Base-by-base conservation (phyloP, 2,329 filamentous ascomycete species). In the Cytospora piceae region DNA sequence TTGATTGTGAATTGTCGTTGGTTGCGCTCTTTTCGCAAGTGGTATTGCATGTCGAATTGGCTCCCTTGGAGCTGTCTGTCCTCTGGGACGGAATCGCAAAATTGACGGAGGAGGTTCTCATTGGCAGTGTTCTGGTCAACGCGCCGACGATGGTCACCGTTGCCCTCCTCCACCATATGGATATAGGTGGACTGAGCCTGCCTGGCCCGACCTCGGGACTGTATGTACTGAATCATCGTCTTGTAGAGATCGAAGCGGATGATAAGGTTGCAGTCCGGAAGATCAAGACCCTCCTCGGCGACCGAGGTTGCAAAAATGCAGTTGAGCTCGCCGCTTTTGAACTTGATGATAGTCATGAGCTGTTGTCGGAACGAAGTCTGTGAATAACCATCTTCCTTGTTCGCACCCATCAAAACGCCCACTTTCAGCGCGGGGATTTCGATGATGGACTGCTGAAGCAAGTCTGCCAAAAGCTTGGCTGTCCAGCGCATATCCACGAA, bases 191-290 rank as follows among this genome's bases (percentile, higher is more conserved):
- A 98, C 63, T 90, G 84, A 0, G 79, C 76, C 72, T 93, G 90
- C 49, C 95, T 86, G 15, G 95, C 95, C 62, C 95, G 87, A 0
- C 95, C 95, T 68, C 93, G 87, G 17, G 94, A 97, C 75, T 99
- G 95, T 24, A 98, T 89, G 74, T 97, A 98, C 73, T 96, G 92
- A 61, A 98, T 98, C 76, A 97, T 88, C 0, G 94, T 97, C 14
- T 85, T 83, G 77, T 93, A 97, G 2, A 96, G 84, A 73, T 98
- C 93, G 72, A 97, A 99, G 2, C 94, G 79, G 66, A 91, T 81
- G 34, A 90, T 80, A 1, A 89, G 74, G 69, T 90, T 89, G 74
- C 88, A 90, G 63, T 89, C 86, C 0, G 88, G 87, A 57, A 90
- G 85, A 70, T 90, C 88, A 15, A 90, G 82, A 0, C 88, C 88